Base-by-base conservation (phyloP, 495 filamentous ascomycete genomes). In the Choiromyces venosus region DNA sequence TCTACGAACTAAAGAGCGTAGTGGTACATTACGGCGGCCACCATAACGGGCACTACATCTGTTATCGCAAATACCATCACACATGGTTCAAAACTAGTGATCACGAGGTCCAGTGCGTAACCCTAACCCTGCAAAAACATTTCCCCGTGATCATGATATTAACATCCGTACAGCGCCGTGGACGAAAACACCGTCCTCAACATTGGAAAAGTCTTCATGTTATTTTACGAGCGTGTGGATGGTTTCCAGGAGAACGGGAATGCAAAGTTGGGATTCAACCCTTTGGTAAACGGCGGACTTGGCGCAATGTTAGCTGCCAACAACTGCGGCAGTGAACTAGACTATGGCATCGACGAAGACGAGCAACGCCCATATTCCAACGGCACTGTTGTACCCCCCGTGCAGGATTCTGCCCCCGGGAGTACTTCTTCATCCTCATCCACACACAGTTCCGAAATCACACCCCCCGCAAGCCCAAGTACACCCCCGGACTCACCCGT, bases 21-120 rank as follows among this genome's bases (percentile, higher is more conserved):
- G 86, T 98, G 35, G 93, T 92, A 4, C 95, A 99, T 82, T 90
- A 91, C 73, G 96, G 95, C 6, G 86, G 89, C 29, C 96, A 98
- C 80, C 93, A 97, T 73, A 97, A 95, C 75, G 96, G 96, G 0
- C 96, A 99, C 83, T 98, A 99, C 78, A 88, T 97, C 69, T 94
- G 92, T 80, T 98, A 95, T 79, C 85, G 92, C 64, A 89, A 90
- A 78, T 89, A 91, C 80, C 85, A 87, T 0, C 80, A 69, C 40
- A 72, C 67, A 36, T 77, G 76, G 76, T 75, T 73, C 64, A 70
- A 73, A 68, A 80, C 80, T 9, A 81, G 76, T 52, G 78, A 77
- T 79, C 91, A 96, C 65, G 88, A 91, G 71, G 93, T 97, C 12
- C 86, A 83, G 73, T 86, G 87, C 75, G 92, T 93, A 69, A 86